phyloP scores from a whole-genome alignment of 2,329 filamentous ascomycete species.

The Exophiala dermatitidis region DNA sequence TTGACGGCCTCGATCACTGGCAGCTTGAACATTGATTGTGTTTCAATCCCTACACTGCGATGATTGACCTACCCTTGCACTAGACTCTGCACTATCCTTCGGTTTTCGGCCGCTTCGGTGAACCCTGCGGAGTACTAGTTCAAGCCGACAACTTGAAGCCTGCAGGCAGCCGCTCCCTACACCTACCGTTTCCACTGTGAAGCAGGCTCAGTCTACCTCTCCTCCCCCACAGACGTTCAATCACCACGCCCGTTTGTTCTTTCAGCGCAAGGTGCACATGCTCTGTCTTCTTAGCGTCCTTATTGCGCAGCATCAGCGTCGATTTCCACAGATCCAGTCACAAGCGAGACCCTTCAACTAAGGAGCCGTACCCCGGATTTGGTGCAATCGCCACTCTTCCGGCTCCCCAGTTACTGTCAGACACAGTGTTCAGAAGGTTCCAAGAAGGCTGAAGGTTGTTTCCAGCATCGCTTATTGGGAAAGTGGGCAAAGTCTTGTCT shows the following conservation, averaged over 20 bases:
- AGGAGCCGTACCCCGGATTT: background rate
- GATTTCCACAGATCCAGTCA: conserved; percentile 6
- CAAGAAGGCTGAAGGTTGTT: background rate
- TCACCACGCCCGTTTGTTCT: conserved; percentile 1
- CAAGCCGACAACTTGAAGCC: conserved; percentile 3
- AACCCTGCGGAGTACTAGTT: conserved; percentile 8
- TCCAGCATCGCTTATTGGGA: background rate
- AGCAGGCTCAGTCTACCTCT: background rate
- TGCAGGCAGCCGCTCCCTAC: conserved; percentile 18
- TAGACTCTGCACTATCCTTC: conserved; percentile 2
- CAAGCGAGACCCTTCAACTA: conserved; percentile 10
- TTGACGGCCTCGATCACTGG: conserved; percentile 2
- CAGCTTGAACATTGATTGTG: background rate
- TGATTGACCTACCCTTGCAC: too few species aligned
- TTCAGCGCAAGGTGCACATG: background rate
- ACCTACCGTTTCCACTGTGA: background rate
- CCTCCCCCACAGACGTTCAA: conserved; percentile 11
- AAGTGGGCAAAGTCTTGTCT: conserved; percentile 3
- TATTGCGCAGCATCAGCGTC: conserved; percentile 11
- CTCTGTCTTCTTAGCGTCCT: background rate
- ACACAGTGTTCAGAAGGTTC: background rate
- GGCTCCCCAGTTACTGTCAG: background rate
- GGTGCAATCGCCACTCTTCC: conserved; percentile 2
- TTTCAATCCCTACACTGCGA: background rate
- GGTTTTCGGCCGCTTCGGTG: conserved; percentile 6